Percentiles rank a stretch among this genome's conserved stretches.
Conservation (phyloP, 352 stramenopile genomes). For the Peronosclerospora sorghi region DNA sequence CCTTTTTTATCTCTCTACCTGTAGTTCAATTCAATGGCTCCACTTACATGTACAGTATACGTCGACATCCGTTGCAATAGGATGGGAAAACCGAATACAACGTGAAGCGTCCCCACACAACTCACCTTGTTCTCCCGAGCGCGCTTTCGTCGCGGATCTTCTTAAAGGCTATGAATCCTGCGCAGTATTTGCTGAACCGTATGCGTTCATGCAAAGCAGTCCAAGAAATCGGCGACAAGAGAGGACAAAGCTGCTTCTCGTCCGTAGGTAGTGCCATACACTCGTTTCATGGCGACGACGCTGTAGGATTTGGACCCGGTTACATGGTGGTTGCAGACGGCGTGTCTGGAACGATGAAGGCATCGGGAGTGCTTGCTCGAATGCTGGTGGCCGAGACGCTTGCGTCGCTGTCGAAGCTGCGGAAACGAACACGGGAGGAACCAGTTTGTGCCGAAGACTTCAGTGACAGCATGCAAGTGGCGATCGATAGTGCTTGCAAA, state of each 20-base stretch:
- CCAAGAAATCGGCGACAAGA: constrained; percentile 27
- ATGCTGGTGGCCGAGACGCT: constrained; percentile 75
- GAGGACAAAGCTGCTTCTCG: constrained; percentile 39
- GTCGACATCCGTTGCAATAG: constrained; percentile 17
- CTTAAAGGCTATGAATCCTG: constrained; percentile 36
- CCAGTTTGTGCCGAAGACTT: constrained; percentile 54
- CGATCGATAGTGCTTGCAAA: constrained; percentile 64
- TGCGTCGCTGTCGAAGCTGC: constrained; percentile 50
- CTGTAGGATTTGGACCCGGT: constrained; percentile 67
- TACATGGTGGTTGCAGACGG: constrained; percentile 84
- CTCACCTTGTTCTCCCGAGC: background rate
- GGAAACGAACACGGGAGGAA: constrained; percentile 44
- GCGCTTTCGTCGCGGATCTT: background rate
- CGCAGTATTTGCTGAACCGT: constrained; percentile 57
- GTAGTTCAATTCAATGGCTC: constrained; percentile 1
- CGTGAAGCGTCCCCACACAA: background rate
- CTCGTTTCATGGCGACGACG: constrained; percentile 80
- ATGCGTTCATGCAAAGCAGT: constrained; percentile 64
- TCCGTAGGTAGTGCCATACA: constrained; percentile 68
- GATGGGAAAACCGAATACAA: constrained; percentile 10
- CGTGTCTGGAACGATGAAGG: constrained; percentile 79
- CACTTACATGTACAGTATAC: constrained; percentile 4
- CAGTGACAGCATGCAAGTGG: constrained; percentile 46
- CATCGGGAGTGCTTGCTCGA: constrained; percentile 64
- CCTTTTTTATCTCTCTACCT: background rate